These are phyloP conservation scores for Psilocybe sp. DNA, from an alignment of 768 basidiomycete genomes.

Conservation along the genomic window DNA sequence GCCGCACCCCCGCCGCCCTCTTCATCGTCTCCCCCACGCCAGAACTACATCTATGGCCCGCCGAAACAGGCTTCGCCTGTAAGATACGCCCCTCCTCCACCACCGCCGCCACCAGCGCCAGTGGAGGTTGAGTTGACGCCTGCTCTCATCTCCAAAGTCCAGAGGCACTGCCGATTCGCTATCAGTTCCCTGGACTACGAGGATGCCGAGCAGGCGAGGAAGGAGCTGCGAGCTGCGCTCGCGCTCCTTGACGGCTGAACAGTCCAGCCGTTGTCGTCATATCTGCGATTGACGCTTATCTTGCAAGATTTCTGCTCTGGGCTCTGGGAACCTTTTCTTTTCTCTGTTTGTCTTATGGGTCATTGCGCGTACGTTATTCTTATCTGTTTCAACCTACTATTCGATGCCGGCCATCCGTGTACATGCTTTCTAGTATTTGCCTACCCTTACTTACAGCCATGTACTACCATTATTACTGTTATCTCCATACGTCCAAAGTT, in stretches of 20 bases:
- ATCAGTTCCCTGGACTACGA: slow-evolving; percentile 97
- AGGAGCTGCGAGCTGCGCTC: slow-evolving; percentile 78
- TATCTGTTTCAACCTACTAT: too few species aligned
- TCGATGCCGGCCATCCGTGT: too few species aligned
- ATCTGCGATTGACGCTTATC: not conserved
- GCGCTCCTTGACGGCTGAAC: slow-evolving; percentile 54
- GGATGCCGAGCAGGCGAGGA: slow-evolving; percentile 81
- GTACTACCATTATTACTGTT: too few species aligned
- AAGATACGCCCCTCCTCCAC: slow-evolving; percentile 10
- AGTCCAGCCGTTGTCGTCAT: slow-evolving; percentile 1
- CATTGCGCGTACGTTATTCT: not conserved
- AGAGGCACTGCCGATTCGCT: slow-evolving; percentile 92
- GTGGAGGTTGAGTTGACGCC: slow-evolving; percentile 55
- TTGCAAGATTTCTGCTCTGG: not conserved
- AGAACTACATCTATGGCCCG: slow-evolving; percentile 18
- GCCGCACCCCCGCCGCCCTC: slow-evolving; percentile 11
- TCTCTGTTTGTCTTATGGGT: not conserved
- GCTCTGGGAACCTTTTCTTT: not conserved
- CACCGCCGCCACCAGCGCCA: slow-evolving; percentile 17
- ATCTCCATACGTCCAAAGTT: too few species aligned
- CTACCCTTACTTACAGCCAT: too few species aligned
- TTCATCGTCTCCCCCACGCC: slow-evolving; percentile 16
- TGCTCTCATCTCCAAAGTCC: slow-evolving; percentile 64
- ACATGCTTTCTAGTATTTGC: too few species aligned
- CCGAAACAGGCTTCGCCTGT: slow-evolving; percentile 3